Evolutionary conservation across 805 yeast genomes (phyloP), one percentile per base, ranked within the genome.

Genomic region (Wickerhamiella alocasiicola): DNA sequence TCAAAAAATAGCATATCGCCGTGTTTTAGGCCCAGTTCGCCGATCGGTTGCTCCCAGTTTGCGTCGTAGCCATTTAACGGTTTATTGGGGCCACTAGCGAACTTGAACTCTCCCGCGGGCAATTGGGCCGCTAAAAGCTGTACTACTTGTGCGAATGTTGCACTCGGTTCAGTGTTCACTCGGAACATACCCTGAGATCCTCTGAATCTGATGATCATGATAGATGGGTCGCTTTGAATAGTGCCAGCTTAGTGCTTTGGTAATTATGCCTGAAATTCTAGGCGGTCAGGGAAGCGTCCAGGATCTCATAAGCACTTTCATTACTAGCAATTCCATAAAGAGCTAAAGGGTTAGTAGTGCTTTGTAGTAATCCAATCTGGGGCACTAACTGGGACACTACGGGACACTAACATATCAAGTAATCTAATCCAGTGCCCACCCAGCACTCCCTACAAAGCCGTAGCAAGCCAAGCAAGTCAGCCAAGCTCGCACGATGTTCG

Each of bases 131-230:
- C 43, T 13, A 44, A 55, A 27, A 44, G 20, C 20, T 49, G 68
- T 19, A 76, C 47, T 1, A 72, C 71, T 0, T 50, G 49, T 3
- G 59, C 54, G 45, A 81, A 74, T 6, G 62, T 62, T 16, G 65
- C 66, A 1, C 50, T 36, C 3, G 64, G 60, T 19, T 72, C 73
- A 21, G 71, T 73, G 19, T 63, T 56, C 26, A 81, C 69, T 41
- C 97, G 70, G 55, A 73, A 74, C 71, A 76, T 78, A 6, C 97
- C 97, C 49, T 81, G 81, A 53, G 74, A 82, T 21, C 91, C 68
- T 54, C 95, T 71, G 60, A 91, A 83, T 53, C 98, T 67, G 17
- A 81, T 62, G 49, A 87, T 72, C 84, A 52, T 52, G 16, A 28
- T n/a, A n/a, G n/a, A n/a, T n/a, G n/a, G n/a, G n/a, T n/a, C n/a